phyloP scores from a whole-genome alignment of 768 basidiomycete genomes.

The Terana coerulea region DNA sequence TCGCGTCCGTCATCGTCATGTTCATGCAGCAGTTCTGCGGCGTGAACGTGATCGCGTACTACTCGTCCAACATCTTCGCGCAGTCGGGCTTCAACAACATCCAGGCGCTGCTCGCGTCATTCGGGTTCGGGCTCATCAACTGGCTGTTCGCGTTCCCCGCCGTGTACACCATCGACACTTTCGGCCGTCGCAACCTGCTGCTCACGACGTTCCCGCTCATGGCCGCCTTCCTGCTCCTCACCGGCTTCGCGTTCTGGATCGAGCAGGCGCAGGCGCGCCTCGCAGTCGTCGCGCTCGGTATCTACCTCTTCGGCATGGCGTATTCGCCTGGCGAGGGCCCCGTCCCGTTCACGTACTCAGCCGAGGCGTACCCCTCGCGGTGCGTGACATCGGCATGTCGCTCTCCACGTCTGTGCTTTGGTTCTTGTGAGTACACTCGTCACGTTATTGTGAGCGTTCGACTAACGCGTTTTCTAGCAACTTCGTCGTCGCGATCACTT shows the following conservation, averaged over 20 bases:
- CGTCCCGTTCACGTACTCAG: conserved; percentile 51
- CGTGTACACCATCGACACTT: conserved; percentile 55
- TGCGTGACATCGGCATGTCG: conserved; percentile 77
- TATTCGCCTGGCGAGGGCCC: background rate
- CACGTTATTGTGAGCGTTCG: conserved; percentile 20
- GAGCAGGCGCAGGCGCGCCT: conserved; percentile 37
- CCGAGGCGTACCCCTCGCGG: conserved; percentile 84
- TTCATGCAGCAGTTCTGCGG: conserved; percentile 83
- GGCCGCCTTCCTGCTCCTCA: conserved; percentile 45
- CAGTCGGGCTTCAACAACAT: conserved; percentile 50
- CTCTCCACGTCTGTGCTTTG: conserved; percentile 61
- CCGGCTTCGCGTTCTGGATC: conserved; percentile 50
- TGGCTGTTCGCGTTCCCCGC: conserved; percentile 43
- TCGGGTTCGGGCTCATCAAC: conserved; percentile 52
- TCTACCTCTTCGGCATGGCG: background rate
- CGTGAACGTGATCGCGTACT: conserved; percentile 79
- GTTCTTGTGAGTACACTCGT: conserved; percentile 31
- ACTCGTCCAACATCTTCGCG: conserved; percentile 73
- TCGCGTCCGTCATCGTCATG: conserved; percentile 68
- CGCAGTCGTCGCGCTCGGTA: conserved; percentile 18
- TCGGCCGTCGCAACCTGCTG: conserved; percentile 58
- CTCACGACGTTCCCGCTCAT: conserved; percentile 53
- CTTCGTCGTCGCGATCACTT: conserved; percentile 64
- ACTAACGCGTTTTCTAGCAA: conserved; percentile 33
- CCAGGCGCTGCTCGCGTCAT: conserved; percentile 57